Percentiles rank a stretch among this genome's conserved stretches.
Evolutionary conservation across 2,329 filamentous ascomycete genomes (phyloP).

Genomic region (Sporothrix pallida): DNA sequence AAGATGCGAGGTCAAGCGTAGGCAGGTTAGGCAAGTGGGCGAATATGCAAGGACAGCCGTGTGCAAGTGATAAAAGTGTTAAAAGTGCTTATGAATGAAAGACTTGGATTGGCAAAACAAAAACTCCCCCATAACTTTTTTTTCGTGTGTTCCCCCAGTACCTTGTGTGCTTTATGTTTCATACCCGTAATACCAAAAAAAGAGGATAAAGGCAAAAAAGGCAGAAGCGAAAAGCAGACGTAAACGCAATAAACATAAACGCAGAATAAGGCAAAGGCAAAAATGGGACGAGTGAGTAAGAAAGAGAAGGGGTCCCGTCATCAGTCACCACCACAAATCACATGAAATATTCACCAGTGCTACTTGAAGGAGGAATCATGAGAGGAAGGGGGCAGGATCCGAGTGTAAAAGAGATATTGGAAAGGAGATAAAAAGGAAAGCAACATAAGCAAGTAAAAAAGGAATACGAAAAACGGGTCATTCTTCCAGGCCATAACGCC

Average conservation of each 20-base stretch:
- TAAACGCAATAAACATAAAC: not conserved
- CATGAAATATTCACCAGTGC: constrained; percentile 6
- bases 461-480: not conserved
- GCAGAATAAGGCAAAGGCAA: not conserved
- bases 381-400: not conserved
- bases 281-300: not conserved
- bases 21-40: not conserved
- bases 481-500: constrained; percentile 23
- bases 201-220: constrained; percentile 8
- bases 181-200: constrained; percentile 9
- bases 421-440: not conserved
- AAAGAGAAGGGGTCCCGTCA: not conserved
- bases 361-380: not conserved
- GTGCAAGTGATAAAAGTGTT: not conserved
- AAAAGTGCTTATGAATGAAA: not conserved
- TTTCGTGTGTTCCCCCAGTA: constrained; percentile 1
- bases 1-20: not conserved
- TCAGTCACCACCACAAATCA: not conserved
- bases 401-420: not conserved
- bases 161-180: not conserved
- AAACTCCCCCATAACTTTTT: constrained; percentile 18
- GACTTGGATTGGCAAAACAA: not conserved
- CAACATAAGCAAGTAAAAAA: not conserved
- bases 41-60: not conserved
- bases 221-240: not conserved